phyloP scores from a whole-genome alignment of 495 filamentous ascomycete genomes.

The Xylaria grammica region DNA sequence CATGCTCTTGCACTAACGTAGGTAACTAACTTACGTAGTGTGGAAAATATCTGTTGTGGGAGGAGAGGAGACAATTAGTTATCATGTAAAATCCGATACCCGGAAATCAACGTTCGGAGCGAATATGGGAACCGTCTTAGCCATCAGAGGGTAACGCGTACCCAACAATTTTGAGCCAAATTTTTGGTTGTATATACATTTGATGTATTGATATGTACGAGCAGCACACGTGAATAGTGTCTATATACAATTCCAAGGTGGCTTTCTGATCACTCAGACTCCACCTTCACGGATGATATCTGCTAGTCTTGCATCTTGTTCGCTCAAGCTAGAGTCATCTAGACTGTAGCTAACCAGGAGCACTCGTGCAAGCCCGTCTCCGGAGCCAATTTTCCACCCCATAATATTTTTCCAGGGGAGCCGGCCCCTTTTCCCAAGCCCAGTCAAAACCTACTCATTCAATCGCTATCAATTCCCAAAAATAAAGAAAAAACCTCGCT shows the following conservation, averaged over 20 bases:
- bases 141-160: not conserved
- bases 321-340: conserved; percentile 17
- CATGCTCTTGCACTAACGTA: not conserved
- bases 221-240: not conserved
- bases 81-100: not conserved
- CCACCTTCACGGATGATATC: conserved; percentile 4
- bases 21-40: not conserved
- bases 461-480: conserved; percentile 7
- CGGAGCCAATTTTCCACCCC: not conserved
- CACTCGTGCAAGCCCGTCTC: not conserved
- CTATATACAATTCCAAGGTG: conserved; percentile 14
- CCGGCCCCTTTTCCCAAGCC: conserved; percentile 1
- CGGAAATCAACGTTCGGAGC: not conserved
- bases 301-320: not conserved
- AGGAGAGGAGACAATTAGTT: not conserved
- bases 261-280: not conserved
- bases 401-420: conserved; percentile 1
- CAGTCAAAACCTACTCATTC: not conserved
- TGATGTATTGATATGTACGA: conserved; percentile 10
- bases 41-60: not conserved
- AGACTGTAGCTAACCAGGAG: conserved; percentile 22
- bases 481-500: not conserved
- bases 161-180: not conserved
- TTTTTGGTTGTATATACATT: conserved; percentile 8
- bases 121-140: not conserved